Base-by-base conservation (phyloP, 1,284 basidiomycete genomes). In the Fomitopsis palustris region DNA sequence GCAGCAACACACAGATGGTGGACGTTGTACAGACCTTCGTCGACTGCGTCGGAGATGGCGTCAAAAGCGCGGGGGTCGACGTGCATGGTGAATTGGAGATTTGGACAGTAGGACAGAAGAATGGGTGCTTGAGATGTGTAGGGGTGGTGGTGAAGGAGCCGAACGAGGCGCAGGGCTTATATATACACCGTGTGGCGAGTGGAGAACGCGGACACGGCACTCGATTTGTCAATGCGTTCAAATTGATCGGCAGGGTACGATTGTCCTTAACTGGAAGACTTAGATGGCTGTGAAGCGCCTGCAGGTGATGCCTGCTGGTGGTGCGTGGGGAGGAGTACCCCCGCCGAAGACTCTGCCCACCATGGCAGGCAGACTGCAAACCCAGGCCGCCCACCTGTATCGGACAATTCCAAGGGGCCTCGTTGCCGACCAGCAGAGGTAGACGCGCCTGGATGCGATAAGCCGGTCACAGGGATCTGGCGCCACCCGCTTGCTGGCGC, bases 21-120 rank as follows among this genome's bases (percentile, higher is more conserved):
- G 39, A 17, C 7, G 10, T 35, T 38, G 38, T 53, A 70, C 79
- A 10, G 58, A 88, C 88, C 88, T 65, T 86, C 77, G 74, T 93
- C 91, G 53, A 93, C 78, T 47, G 85, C 83, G 69, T 93, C 91
- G 16, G 87, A 91, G 43, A 86, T 78, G n/a, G 67, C 72, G 65
- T 92, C 90, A 62, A 92, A 79, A 60, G 79, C 69, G 51, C 64
- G 68, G 17, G 71, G 77, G 27, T 71, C 66, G 51, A 53, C 29
- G 52, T 53, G 59, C 56, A 62, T 62, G 38, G 53, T 57, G 23
- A 16, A n/a, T 4, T 45, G 23, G 29, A 12, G 16, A 3, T 23
- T 31, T 12, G 17, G 10, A 10, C 52, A 41, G 27, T 10, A 35
- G 39, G 10, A 21, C 25, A 29, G 33, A 21, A 27, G 31, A 21